Evolutionary conservation across 768 basidiomycete genomes (phyloP), one percentile per base, ranked within the genome.

Genomic region (Kondoa malvinella): DNA sequence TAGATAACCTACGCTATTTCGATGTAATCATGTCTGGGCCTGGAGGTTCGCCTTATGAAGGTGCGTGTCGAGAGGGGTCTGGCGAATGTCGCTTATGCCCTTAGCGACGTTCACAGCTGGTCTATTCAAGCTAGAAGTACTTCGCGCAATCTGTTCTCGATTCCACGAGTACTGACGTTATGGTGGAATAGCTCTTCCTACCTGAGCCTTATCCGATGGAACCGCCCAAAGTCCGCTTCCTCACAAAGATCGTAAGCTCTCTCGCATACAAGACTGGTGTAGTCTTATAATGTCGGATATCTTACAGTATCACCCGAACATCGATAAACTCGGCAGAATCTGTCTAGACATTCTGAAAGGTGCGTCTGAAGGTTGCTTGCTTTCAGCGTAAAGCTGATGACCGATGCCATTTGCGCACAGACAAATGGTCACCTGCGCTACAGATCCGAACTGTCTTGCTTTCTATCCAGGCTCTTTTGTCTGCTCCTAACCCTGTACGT

Each of bases 141-240:
- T 21, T 59, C 4, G 8, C 78, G 17, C 61, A 12, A 26, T 12
- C 32, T 15, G 3, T 12, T 63, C 27, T 17, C 8, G 3, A 29
- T 26, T n/a, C 30, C 32, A 3, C 31, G 16, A 17, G 31, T 59
- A 12, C 27, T 14, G 58, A 59, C 25, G 8, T 25, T 59, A 25
- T 31, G 58, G 14, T 59, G 4, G 30, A 59, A 29, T 31, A 63
- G 68, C 81, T 99, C 57, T 99, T 97, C 80, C 81, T 99, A 30
- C 95, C 95, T 2, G 95, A 97, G 78, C 95, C 97, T 78, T 99
- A 99, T 79, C 95, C 95, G 0, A 99, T 99, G 95, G 88, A 87
- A 63, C 94, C 95, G 0, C 95, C 95, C 27, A 99, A 99, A 79
- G 95, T 99, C 68, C 83, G 94, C 72, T 96, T 94, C 80, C 80